Conservation (phyloP, 2,329 filamentous ascomycete species). For the Aspergillus fumigatus region DNA sequence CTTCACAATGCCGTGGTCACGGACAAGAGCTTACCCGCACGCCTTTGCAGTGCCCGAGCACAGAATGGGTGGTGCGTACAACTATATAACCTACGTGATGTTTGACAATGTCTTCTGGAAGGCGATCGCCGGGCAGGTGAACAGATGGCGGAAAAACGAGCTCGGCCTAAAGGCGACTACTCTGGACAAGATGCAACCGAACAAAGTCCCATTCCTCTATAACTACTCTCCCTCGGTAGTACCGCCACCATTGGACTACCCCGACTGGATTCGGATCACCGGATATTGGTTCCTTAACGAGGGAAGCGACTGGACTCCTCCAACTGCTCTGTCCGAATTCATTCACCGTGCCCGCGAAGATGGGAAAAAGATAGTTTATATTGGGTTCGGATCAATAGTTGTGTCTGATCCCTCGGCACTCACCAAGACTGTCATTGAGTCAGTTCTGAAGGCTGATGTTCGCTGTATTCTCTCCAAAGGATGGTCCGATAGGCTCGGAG, state of each 20-base stretch:
- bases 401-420: conserved; percentile 84
- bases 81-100: conserved; percentile 91
- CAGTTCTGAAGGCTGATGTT: conserved; percentile 84
- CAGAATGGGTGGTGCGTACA: conserved; percentile 93
- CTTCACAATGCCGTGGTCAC: conserved; percentile 98
- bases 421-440: conserved; percentile 89
- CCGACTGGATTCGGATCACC: conserved; percentile 94
- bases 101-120: conserved; percentile 98
- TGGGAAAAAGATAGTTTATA: conserved; percentile 88
- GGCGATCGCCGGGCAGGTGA: conserved; percentile 83
- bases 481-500: conserved; percentile 81
- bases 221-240: conserved; percentile 95
- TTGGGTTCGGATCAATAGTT: conserved; percentile 94
- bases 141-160: conserved; percentile 81
- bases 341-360: conserved; percentile 78
- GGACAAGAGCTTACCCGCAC: conserved; percentile 91
- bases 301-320: conserved; percentile 63
- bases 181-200: conserved; percentile 86
- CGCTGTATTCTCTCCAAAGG: conserved; percentile 93
- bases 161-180: conserved; percentile 75
- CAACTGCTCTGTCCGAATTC: conserved; percentile 70
- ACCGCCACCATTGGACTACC: conserved; percentile 89
- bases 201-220: conserved; percentile 97
- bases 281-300: conserved; percentile 98
- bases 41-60: conserved; percentile 89